Evolutionary conservation across 2,329 filamentous ascomycete species (phyloP).

Genomic region (Colletotrichum sp.): DNA sequence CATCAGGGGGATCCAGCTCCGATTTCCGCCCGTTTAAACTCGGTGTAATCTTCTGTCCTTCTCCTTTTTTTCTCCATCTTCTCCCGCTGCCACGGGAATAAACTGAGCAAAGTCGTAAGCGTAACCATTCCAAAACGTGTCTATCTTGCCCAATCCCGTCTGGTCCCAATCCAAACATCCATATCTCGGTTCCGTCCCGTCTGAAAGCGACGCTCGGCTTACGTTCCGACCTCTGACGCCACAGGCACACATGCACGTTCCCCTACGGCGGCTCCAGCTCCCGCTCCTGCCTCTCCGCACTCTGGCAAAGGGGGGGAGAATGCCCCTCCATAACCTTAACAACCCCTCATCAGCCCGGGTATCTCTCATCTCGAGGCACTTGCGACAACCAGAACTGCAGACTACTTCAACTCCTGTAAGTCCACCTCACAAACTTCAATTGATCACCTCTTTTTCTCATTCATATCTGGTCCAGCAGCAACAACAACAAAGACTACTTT

Average conservation of each 20-base stretch:
- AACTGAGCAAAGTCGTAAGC: slow-evolving; percentile 16
- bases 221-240: slow-evolving; percentile 19
- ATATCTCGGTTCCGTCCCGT: neutral
- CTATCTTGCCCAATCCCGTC: neutral
- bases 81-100: neutral
- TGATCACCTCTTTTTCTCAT: neutral
- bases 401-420: slow-evolving; percentile 14
- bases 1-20: neutral
- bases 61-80: neutral
- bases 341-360: slow-evolving; percentile 25
- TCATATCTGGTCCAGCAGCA: neutral
- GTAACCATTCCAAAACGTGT: slow-evolving; percentile 1
- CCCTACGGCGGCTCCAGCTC: slow-evolving; percentile 22
- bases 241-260: slow-evolving; percentile 22
- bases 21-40: neutral
- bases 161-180: neutral
- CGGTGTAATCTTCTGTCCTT: neutral
- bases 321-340: slow-evolving; percentile 25
- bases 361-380: slow-evolving; percentile 24
- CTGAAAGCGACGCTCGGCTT: slow-evolving; percentile 18
- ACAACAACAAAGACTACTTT: slow-evolving; percentile 6
- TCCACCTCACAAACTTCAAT: neutral
- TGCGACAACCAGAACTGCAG: slow-evolving; percentile 9
- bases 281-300: slow-evolving; percentile 23
- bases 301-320: slow-evolving; percentile 21